Base-by-base conservation (phyloP, 1,284 basidiomycete species). In the Singerocomus inundabilis region DNA sequence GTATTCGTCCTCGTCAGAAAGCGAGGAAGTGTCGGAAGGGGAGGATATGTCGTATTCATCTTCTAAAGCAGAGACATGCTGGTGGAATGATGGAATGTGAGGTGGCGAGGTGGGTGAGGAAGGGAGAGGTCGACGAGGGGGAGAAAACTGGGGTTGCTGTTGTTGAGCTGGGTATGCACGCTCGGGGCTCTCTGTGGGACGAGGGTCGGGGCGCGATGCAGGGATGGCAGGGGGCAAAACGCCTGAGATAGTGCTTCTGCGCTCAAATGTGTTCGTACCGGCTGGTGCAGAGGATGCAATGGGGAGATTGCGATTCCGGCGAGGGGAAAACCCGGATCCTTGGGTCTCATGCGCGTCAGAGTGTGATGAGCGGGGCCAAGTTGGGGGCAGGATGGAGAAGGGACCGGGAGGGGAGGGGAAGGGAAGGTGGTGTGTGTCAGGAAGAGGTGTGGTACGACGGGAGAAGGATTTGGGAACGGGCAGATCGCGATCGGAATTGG, bases 211-310 rank as follows among this genome's bases (percentile, higher is more conserved):
- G 6, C 28, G 46, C 8, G 41, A 33, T 1, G 38, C 25, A 37
- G 39, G 38, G n/a, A 30, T 33, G n/a, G 45, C 21, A 11, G 50
- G 42, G 3, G 58, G 38, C 5, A 26, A 29, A 33, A 35, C 33
- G 6, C 62, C 64, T 1, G 67, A 68, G n/a, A 68, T 58, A 2
- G 62, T 68, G 48, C 56, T 64, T 42, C 64, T 57, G 40, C 61
- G 59, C 15, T 62, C 66, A 36, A 57, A 62, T 11, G 47, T 40
- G 46, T 49, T 50, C 6, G 38, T 5, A 34, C 50, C 50, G 46
- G 51, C 45, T 16, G 24, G 32, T 3, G 30, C 48, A 29, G 54
- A 39, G 16, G 49, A 48, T 28, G 48, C 3, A 4, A 51, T 18
- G 25, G 48, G 47, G 4, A 52, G 40, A 33, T 52, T 55, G 31